These are phyloP conservation scores for Thinopyrum elongatum DNA, from an alignment of 176 grass and related monocot genomes.

Conservation along the genomic window DNA sequence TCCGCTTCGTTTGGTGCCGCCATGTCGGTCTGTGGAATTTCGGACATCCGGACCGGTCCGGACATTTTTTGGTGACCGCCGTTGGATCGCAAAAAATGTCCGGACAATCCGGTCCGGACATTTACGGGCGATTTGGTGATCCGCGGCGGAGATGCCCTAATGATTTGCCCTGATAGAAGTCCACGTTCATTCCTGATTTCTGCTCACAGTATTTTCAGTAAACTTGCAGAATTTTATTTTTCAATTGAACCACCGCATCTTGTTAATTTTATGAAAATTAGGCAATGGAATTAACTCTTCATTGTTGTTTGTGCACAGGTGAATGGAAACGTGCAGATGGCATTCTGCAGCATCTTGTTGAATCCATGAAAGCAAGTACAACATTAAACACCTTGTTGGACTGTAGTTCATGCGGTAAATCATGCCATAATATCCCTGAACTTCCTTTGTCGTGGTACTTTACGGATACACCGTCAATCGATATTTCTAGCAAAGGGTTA, in stretches of 20 bases:
- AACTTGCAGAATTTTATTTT: neutral
- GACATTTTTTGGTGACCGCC: too few species aligned
- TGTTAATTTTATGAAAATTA: slow-evolving; percentile 21
- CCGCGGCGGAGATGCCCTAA: neutral
- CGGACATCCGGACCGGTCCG: too few species aligned
- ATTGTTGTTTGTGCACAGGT: slow-evolving; percentile 50
- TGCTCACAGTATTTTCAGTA: neutral
- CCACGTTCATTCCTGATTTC: slow-evolving; percentile 7
- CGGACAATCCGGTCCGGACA: too few species aligned
- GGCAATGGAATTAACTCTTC: neutral
- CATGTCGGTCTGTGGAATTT: too few species aligned
- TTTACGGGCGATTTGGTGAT: too few species aligned
- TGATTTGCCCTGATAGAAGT: slow-evolving; percentile 17
- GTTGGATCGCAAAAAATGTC: too few species aligned
- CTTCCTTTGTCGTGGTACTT: slow-evolving; percentile 65
- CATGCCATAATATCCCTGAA: slow-evolving; percentile 45
- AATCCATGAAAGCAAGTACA: slow-evolving; percentile 51
- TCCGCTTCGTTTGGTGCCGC: too few species aligned
- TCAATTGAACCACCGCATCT: neutral
- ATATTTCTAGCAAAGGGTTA: slow-evolving; percentile 56
- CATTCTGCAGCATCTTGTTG: slow-evolving; percentile 70
- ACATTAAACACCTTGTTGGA: slow-evolving; percentile 18
- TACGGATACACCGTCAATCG: slow-evolving; percentile 34
- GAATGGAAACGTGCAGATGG: slow-evolving; percentile 71
- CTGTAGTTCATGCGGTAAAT: slow-evolving; percentile 40